Conservation (phyloP, 306 rosid species). For the Boehmeria nivea region DNA sequence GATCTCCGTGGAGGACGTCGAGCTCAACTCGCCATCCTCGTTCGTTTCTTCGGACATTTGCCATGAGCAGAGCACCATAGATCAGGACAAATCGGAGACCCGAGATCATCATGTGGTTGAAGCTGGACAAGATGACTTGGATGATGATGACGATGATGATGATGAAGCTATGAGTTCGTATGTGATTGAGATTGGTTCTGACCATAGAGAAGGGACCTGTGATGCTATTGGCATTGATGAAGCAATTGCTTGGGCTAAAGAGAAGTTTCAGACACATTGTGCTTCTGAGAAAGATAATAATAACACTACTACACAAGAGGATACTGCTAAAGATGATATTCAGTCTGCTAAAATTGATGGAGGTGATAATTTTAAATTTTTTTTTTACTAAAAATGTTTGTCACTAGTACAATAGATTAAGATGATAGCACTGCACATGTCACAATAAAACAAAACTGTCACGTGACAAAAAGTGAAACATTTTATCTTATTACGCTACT, state of each 20-base stretch:
- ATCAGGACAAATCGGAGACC: conserved; percentile 34
- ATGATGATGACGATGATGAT: conserved; percentile 11
- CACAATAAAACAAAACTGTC: no score
- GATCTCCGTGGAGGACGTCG: conserved; percentile 52
- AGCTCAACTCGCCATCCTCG: conserved; percentile 59
- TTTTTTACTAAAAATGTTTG: neutral
- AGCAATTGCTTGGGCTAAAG: conserved; percentile 97
- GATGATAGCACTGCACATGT: no score
- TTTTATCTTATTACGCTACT: no score
- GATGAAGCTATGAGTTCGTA: conserved; percentile 81
- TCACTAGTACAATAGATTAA: no score
- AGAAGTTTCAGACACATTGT: conserved; percentile 51
- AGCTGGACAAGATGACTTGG: conserved; percentile 21
- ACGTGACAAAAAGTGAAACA: no score
- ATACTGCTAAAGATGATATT: conserved; percentile 23
- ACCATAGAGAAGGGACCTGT: conserved; percentile 54
- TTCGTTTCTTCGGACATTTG: conserved; percentile 51
- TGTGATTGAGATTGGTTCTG: conserved; percentile 69
- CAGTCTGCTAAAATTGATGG: conserved; percentile 43
- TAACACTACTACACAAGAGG: conserved; percentile 17
- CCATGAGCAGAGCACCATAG: conserved; percentile 35
- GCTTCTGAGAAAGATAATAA: conserved; percentile 47
- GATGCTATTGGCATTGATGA: conserved; percentile 63
- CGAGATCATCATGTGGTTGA: conserved; percentile 29
- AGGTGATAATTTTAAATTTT: conserved; percentile 15